Evolutionary conservation across 768 basidiomycete species (phyloP), one percentile per base, ranked within the genome.

Genomic region (Sarcomyxa edulis): DNA sequence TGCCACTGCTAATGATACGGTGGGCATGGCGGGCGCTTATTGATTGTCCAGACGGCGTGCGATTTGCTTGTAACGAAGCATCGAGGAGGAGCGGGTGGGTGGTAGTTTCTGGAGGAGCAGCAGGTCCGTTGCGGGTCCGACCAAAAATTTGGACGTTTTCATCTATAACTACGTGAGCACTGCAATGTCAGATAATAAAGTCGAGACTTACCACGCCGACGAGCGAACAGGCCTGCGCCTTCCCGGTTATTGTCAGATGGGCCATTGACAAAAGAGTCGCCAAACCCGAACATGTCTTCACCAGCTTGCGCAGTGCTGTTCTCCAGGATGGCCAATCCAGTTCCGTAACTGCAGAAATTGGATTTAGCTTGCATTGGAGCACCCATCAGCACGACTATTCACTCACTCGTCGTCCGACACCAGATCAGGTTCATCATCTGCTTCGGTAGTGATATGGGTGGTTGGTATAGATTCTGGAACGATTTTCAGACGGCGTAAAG

Each of bases 51-150:
- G 64, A 45, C 22, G 72, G 62, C 14, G 61, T 53, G 32, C 75
- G 78, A 44, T 61, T 68, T 5, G 66, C 50, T 11, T 60, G 56
- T 5, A 59, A 50, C 5, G 78, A 70, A 21, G 67, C 71, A 44
- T 94, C 86, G 15, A 88, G 52, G 10, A 95, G 72, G 6, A 95
- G 68, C 5, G 92, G 92, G 52, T 95, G 93, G 0, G 81, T 79
- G 8, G 81, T 83, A 11, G 82, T 68, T 49, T 89, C 86, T 18
- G 76, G 68, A n/a, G 72, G 71, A 16, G 74, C 64, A 7, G 71
- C 54, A 22, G 71, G 60, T 3, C 58, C 56, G 43, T 69, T 73
- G 49, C 84, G 68, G 29, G 72, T 49, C 34, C 83, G 68, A 23
- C 84, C 84, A 47, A 86, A 84, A 21, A 84, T 64, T 26, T 77